Base-by-base conservation (phyloP, 345 rosid genomes). In the Rubroshorea leprosula region DNA sequence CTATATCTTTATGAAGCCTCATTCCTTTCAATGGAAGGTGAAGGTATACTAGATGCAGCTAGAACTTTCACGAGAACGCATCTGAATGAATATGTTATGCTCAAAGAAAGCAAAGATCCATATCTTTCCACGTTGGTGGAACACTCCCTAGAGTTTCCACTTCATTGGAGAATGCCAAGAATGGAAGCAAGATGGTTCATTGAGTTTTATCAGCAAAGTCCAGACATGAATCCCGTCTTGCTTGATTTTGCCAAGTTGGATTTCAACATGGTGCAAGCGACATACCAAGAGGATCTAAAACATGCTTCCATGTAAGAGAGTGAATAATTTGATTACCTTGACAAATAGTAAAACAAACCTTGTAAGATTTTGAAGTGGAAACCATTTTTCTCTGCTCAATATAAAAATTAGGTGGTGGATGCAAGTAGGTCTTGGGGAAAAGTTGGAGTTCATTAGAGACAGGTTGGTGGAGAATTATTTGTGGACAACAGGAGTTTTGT, bases 1-100 rank as follows among this genome's bases (percentile, higher is more conserved):
- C 46, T 76, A 44, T 67, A 76, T 47, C 39, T 79, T 23, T 76
- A 82, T 15, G 80, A 82, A 50, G 80, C 82, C 14, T 68, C 87
- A 0, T 54, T 51, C 46, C 49, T 76, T 12, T 65, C 55, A 18
- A 31, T 46, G 2, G 80, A 74, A 68, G 77, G 63, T 51, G 87
- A 82, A 57, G 14, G 51, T 5, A n/a, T 72, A 11, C 27, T 79
- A 39, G 69, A 70, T 1, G 53, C 66, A 53, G 77, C 69, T 23
- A 60, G 0, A 6, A 10, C 20, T 20, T 60, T 66, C 8, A 54
- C 73, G 23, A 48, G 9, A 31, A 22, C 14, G 31, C 63, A 51
- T 26, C 77, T 81, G 6, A 43, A 48, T 16, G 13, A 47, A 9
- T 22, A 21, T n/a, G 5, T 35, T 35, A 35, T 6, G 41, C 61